phyloP scores from a whole-genome alignment of 1,284 basidiomycete genomes.

The Marasmius oreades region DNA sequence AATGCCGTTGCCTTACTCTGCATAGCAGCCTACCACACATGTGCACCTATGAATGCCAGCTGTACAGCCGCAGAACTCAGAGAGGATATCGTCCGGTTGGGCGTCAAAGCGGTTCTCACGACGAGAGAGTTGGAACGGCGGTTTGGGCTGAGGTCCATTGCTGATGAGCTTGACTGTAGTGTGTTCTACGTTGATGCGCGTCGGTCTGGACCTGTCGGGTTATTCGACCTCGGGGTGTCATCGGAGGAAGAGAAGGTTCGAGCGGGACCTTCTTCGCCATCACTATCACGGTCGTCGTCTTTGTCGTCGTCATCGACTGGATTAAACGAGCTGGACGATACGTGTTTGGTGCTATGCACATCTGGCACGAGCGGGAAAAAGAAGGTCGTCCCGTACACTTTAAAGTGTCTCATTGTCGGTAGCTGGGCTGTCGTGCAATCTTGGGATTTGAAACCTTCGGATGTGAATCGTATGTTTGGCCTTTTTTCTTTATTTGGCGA shows the following conservation, averaged over 20 bases:
- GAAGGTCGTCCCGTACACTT: conserved; percentile 57
- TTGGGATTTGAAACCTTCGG: conserved; percentile 46
- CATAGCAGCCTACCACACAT: conserved; percentile 37
- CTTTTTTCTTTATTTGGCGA: too few species aligned
- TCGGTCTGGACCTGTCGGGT: conserved; percentile 29
- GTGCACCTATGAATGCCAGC: conserved; percentile 39
- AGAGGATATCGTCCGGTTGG: conserved; percentile 35
- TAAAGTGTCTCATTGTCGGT: conserved; percentile 55
- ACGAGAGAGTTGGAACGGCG: conserved; percentile 34
- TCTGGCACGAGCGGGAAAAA: conserved; percentile 64
- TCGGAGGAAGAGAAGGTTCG: conserved; percentile 3
- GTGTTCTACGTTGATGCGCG: conserved; percentile 29
- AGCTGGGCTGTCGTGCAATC: conserved; percentile 54
- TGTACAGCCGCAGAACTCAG: conserved; percentile 38
- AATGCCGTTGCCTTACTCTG: conserved; percentile 40
- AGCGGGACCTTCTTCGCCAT: too few species aligned
- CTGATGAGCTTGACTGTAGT: conserved; percentile 32
- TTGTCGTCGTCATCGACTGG: too few species aligned
- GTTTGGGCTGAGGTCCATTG: conserved; percentile 28
- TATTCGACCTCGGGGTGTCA: conserved; percentile 30
- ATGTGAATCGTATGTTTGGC: conserved; percentile 42
- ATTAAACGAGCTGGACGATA: conserved; percentile 37
- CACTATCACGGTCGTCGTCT: conserved; percentile 20
- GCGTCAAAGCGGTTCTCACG: conserved; percentile 34
- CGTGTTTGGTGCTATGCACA: conserved; percentile 56